These are phyloP conservation scores for Leucocoprinus sp. DNA, from an alignment of 768 basidiomycete genomes.

Conservation along the genomic window DNA sequence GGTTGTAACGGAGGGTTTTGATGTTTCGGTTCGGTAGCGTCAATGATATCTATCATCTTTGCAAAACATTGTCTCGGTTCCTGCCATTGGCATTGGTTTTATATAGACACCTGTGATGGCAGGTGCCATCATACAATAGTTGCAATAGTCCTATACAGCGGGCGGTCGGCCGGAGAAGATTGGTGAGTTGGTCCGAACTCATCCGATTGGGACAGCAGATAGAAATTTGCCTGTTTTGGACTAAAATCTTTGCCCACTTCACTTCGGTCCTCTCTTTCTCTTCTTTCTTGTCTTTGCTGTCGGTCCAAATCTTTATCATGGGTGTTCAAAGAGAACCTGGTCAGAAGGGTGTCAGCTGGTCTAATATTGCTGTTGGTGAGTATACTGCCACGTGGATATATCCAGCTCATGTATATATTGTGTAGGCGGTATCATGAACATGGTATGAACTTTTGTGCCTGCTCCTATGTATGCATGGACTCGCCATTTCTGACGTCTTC, in stretches of 20 bases:
- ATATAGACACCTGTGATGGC: no score
- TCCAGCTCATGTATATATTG: slow-evolving; percentile 10
- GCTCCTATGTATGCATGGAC: slow-evolving; percentile 2
- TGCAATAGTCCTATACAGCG: no score
- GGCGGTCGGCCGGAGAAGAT: slow-evolving; percentile 4
- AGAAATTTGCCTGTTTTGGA: slow-evolving; percentile 14
- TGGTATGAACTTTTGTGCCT: slow-evolving; percentile 56
- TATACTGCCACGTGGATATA: slow-evolving; percentile 12
- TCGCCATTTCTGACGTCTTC: slow-evolving; percentile 10
- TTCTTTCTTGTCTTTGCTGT: slow-evolving; percentile 15
- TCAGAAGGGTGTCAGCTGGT: slow-evolving; percentile 89
- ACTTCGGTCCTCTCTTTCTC: slow-evolving; percentile 15
- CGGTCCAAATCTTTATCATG: slow-evolving; percentile 35
- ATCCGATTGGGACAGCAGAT: slow-evolving; percentile 20
- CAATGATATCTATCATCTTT: no score
- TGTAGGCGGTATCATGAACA: slow-evolving; percentile 94
- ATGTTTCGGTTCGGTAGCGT: no score
- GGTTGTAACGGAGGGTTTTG: not conserved
- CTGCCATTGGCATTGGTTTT: no score
- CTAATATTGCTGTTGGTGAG: slow-evolving; percentile 91
- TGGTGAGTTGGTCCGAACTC: slow-evolving; percentile 26
- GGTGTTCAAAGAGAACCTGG: slow-evolving; percentile 81
- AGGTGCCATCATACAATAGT: no score
- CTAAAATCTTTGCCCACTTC: slow-evolving; percentile 16
- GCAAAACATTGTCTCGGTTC: no score